Evolutionary conservation across 2,329 filamentous ascomycete species (phyloP).

Genomic region (Purpureocillium takamizusanense): DNA sequence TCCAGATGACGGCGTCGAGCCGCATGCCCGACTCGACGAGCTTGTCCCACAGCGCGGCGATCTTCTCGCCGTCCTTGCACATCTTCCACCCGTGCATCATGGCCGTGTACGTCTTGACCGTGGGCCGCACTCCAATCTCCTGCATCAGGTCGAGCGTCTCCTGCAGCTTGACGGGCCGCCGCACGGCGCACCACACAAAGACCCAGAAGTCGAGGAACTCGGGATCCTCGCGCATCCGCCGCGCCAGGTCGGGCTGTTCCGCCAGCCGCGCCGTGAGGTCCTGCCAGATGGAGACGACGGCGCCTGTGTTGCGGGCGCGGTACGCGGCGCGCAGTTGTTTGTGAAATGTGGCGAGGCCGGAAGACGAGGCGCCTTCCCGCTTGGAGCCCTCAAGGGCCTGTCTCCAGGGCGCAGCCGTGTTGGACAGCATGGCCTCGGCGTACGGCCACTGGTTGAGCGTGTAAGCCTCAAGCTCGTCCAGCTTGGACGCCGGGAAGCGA

Average conservation of each 20-base stretch:
- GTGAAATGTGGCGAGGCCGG: constrained; percentile 13
- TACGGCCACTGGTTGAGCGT: constrained; percentile 18
- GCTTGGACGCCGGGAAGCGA: constrained; percentile 9
- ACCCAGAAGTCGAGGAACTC: constrained; percentile 31
- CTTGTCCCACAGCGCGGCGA: constrained; percentile 59
- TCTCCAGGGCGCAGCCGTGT: constrained; percentile 13
- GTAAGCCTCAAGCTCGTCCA: constrained; percentile 14
- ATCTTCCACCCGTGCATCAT: constrained; percentile 65
- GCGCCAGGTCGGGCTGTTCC: constrained; percentile 13
- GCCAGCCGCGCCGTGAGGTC: constrained; percentile 17
- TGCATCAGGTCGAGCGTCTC: constrained; percentile 34
- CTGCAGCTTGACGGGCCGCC: constrained; percentile 17
- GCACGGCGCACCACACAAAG: constrained; percentile 28
- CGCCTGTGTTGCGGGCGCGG: constrained; percentile 16
- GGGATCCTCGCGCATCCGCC: constrained; percentile 20
- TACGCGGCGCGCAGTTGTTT: constrained; percentile 20
- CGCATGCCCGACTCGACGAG: constrained; percentile 47
- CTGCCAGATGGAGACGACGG: constrained; percentile 22
- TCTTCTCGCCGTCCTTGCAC: constrained; percentile 45
- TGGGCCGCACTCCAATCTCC: constrained; percentile 44
- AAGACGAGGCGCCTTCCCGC: not conserved
- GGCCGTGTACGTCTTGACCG: constrained; percentile 57
- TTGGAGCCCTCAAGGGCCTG: constrained; percentile 1
- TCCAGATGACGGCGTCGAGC: constrained; percentile 62
- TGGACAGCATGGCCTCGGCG: constrained; percentile 13